Evolutionary conservation across 148 eudicot genomes (phyloP).

Genomic region (Vaccinium darrowii): DNA sequence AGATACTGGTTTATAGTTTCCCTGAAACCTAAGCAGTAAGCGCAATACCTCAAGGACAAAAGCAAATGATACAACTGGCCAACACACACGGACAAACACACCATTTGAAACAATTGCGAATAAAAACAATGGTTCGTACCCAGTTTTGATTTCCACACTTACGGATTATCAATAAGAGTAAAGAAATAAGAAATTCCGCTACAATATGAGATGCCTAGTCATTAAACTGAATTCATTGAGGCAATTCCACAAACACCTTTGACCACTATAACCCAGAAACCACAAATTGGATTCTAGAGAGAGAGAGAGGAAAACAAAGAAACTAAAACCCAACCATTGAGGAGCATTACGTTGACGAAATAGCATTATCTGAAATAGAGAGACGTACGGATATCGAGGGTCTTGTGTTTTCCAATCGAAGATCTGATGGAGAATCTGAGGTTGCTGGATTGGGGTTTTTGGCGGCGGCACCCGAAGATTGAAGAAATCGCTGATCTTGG

Average conservation of each 20-base stretch:
- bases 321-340: background rate
- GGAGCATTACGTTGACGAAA: background rate
- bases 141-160: background rate
- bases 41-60: background rate
- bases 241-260: slow-evolving; percentile 12
- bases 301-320: background rate
- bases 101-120: background rate
- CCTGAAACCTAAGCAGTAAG: background rate
- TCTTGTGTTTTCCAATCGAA: background rate
- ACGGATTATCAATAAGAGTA: no score
- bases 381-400: background rate
- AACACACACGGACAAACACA: background rate
- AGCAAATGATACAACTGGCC: background rate
- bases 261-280: background rate
- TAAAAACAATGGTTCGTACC: background rate
- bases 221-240: background rate
- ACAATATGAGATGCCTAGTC: background rate
- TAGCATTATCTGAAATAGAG: background rate
- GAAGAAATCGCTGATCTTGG: slow-evolving; percentile 24
- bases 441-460: background rate
- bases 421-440: background rate
- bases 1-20: background rate
- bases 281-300: background rate
- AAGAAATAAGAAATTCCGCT: background rate
- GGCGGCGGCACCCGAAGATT: slow-evolving; percentile 8